Evolutionary conservation across 1,139 yeast species (phyloP).

Genomic region (Scheffersomyces insectosa): DNA sequence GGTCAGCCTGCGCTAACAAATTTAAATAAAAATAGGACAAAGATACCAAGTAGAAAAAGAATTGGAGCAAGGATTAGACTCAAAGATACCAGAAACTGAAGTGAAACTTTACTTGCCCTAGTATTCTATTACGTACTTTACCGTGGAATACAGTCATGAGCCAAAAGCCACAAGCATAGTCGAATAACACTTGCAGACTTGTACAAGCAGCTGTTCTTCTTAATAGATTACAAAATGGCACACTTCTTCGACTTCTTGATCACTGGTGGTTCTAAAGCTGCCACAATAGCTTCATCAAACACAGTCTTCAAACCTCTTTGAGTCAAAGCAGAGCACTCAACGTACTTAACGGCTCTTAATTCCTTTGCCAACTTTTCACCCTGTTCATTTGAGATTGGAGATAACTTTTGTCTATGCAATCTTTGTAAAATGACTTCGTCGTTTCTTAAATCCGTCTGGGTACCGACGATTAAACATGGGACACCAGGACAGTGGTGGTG

Average conservation of each 20-base stretch:
- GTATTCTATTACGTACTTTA: too few species aligned
- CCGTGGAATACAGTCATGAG: too few species aligned
- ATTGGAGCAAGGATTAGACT: too few species aligned
- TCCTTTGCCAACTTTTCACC: constrained; percentile 94
- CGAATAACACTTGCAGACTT: too few species aligned
- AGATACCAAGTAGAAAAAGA: too few species aligned
- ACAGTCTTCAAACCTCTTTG: constrained; percentile 95
- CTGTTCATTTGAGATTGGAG: constrained; percentile 81
- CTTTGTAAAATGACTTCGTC: constrained; percentile 89
- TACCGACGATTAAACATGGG: constrained; percentile 93
- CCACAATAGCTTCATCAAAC: constrained; percentile 96
- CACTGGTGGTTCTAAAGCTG: constrained; percentile 90
- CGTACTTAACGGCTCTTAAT: constrained; percentile 91
- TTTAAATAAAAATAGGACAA: too few species aligned
- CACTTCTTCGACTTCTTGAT: constrained; percentile 83
- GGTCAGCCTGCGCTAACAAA: too few species aligned
- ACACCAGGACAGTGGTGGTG: constrained; percentile 98
- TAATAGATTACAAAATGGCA: constrained; percentile 30
- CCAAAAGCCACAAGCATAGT: too few species aligned
- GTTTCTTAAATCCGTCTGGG: constrained; percentile 91
- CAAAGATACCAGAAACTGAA: too few species aligned
- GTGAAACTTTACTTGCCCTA: too few species aligned
- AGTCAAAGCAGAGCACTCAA: constrained; percentile 96
- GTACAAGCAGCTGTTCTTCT: background rate
- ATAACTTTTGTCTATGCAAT: constrained; percentile 84